phyloP scores from a whole-genome alignment of 2,329 filamentous ascomycete genomes.

The Trichoderma arundinaceum region DNA sequence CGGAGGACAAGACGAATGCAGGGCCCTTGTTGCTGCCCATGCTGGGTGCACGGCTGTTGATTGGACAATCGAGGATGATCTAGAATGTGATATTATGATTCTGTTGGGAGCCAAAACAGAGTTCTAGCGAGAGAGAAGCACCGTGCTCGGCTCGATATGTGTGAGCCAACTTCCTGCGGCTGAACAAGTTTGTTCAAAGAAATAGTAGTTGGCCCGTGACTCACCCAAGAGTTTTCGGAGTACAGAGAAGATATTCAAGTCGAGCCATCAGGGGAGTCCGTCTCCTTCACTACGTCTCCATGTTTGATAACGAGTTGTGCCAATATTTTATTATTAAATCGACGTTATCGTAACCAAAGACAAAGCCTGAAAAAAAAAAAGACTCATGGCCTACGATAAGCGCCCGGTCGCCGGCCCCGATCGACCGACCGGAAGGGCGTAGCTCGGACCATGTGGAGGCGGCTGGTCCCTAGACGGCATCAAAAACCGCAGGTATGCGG shows the following conservation, averaged over 20 bases:
- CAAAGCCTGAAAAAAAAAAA: not conserved
- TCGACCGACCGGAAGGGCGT: conserved; percentile 10
- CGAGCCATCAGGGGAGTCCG: not conserved
- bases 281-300: not conserved
- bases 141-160: not conserved
- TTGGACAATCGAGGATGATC: not conserved
- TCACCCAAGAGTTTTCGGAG: not conserved
- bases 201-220: not conserved
- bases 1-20: conserved; percentile 12
- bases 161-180: not conserved
- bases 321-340: conserved; percentile 13
- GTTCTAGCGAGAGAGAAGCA: not conserved
- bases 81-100: not conserved
- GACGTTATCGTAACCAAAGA: not conserved
- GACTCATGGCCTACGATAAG: not conserved
- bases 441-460: conserved; percentile 26
- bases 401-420: conserved; percentile 2
- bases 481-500: conserved; percentile 26
- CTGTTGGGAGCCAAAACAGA: not conserved
- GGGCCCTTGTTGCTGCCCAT: conserved; percentile 22
- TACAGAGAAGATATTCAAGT: not conserved
- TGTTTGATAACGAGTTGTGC: not conserved
- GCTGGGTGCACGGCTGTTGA: not conserved
- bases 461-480: conserved; percentile 23
- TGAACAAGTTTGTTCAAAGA: not conserved